Percentiles rank a stretch among this genome's conserved stretches.
These are phyloP conservation scores for Darksidea phi DNA, from an alignment of 495 filamentous ascomycete species.

Conservation along the genomic window DNA sequence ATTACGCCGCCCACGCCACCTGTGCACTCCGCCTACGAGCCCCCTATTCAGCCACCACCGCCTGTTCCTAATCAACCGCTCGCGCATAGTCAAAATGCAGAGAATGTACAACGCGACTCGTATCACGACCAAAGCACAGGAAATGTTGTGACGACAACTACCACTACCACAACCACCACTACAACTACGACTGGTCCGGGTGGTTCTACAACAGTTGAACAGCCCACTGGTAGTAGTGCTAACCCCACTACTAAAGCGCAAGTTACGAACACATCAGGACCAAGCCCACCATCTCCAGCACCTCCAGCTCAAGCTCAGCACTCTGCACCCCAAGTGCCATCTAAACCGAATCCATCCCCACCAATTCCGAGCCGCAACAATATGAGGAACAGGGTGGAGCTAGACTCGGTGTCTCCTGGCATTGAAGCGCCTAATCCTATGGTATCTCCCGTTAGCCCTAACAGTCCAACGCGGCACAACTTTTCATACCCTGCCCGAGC, in stretches of 20 bases:
- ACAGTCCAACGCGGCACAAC: constrained; percentile 17
- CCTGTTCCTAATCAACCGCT: not conserved
- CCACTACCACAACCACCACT: constrained; percentile 33
- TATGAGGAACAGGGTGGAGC: constrained; percentile 28
- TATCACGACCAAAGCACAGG: constrained; percentile 25
- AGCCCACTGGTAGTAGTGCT: constrained; percentile 2
- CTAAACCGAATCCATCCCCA: constrained; percentile 16
- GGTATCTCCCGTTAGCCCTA: constrained; percentile 17
- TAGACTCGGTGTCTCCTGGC: constrained; percentile 24
- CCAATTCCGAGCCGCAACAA: constrained; percentile 30
- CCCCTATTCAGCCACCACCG: not conserved
- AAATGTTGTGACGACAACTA: constrained; percentile 29
- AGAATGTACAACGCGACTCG: constrained; percentile 18
- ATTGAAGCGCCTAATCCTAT: constrained; percentile 19
- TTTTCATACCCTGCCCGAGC: constrained; percentile 33
- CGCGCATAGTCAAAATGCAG: not conserved
- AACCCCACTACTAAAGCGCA: constrained; percentile 6
- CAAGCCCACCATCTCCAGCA: constrained; percentile 23
- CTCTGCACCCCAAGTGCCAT: not conserved
- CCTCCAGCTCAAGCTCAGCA: not conserved
- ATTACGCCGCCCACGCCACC: constrained; percentile 31
- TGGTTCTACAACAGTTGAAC: constrained; percentile 27
- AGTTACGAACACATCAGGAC: constrained; percentile 29
- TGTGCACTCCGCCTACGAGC: not conserved
- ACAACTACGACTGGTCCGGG: constrained; percentile 33